These are phyloP conservation scores for Penicillium cinerascens DNA, from an alignment of 495 filamentous ascomycete species.

Conservation along the genomic window DNA sequence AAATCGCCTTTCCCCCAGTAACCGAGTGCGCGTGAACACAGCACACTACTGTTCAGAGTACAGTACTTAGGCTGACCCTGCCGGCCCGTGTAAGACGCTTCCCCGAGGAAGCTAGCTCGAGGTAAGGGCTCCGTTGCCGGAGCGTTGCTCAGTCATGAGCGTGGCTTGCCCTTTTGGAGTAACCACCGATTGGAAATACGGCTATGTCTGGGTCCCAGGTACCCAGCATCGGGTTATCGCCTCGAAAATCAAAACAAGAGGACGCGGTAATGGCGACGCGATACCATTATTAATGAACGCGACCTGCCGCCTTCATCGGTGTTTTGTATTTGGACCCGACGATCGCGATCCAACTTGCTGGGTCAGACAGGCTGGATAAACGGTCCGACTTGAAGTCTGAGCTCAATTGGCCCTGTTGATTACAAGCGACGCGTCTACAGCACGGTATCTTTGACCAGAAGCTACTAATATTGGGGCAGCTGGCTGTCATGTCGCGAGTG, in stretches of 20 bases:
- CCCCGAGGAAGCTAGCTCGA: slow-evolving; percentile 12
- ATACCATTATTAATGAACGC: slow-evolving; percentile 1
- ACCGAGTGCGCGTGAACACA: neutral
- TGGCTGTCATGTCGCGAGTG: neutral
- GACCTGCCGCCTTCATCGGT: neutral
- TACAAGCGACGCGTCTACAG: slow-evolving; percentile 11
- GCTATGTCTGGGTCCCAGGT: slow-evolving; percentile 1
- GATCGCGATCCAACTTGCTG: slow-evolving; percentile 6
- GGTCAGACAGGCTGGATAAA: slow-evolving; percentile 3
- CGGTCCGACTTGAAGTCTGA: neutral
- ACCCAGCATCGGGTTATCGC: neutral
- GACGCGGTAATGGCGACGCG: neutral
- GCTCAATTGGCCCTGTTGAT: neutral
- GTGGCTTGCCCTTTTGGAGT: slow-evolving; percentile 15
- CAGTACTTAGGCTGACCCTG: neutral
- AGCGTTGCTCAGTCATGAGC: slow-evolving; percentile 22
- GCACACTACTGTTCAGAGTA: neutral
- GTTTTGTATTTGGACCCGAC: neutral
- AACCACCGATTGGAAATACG: slow-evolving; percentile 22
- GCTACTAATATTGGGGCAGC: neutral
- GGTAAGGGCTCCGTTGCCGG: slow-evolving; percentile 17
- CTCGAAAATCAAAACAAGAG: neutral
- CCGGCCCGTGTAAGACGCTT: slow-evolving; percentile 1
- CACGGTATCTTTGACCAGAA: neutral
- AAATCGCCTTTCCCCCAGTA: neutral